A percentile compares a stretch with the other conserved stretches of the same genome.
Conservation (phyloP, 2,329 filamentous ascomycete species). For the Penicillium glabrum region DNA sequence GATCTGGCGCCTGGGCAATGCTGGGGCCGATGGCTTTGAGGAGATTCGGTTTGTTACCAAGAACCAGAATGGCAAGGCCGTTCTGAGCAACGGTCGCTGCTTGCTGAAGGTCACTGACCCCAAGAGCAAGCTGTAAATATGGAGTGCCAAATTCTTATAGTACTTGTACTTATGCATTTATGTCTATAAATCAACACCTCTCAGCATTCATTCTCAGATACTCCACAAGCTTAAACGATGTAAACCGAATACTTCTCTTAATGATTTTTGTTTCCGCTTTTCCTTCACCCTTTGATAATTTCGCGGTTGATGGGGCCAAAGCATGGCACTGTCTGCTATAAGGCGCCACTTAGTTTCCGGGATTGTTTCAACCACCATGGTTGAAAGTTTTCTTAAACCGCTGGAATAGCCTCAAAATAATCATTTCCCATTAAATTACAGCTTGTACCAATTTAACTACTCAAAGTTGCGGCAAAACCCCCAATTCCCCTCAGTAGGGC, state of each 20-base stretch:
- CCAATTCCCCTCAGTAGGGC: not conserved
- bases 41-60: constrained; percentile 78
- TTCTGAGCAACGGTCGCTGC: constrained; percentile 82
- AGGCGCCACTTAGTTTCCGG: not conserved
- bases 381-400: not conserved
- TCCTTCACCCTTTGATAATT: not conserved
- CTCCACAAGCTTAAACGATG: not conserved
- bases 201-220: not conserved
- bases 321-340: not conserved
- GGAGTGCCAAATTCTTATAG: not conserved
- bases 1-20: constrained; percentile 74
- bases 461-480: not conserved
- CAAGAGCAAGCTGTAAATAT: constrained; percentile 63
- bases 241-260: not conserved
- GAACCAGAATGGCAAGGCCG: constrained; percentile 78
- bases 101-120: constrained; percentile 65
- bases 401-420: not conserved
- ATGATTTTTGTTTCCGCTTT: not conserved
- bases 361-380: not conserved
- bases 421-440: not conserved
- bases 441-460: not conserved
- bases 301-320: not conserved
- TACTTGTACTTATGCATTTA: not conserved
- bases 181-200: not conserved
- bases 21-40: constrained; percentile 62